Evolutionary conservation across 1,139 yeast genomes (phyloP), one percentile per base, ranked within the genome.

Genomic region (Debaryomyces robertsiae): DNA sequence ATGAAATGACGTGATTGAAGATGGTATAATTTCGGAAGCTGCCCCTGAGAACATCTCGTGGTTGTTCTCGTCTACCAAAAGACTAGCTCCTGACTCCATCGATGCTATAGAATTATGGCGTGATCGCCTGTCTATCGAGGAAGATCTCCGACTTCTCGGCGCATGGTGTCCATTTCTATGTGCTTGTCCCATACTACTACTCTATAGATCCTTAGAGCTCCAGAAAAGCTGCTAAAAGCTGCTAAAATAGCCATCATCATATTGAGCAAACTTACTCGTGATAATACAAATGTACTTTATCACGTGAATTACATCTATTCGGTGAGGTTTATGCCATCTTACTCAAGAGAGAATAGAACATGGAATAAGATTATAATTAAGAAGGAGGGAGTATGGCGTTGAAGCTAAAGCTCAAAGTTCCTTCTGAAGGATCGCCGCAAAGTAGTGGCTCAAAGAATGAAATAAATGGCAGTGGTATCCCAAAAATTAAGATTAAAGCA

Each of bases 41-140:
- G 95, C 96, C 30, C 98, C 98, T 4, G 95, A 84, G 63, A 78
- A 91, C 67, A 89, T 83, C 60, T 91, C 97, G 34, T 76, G 65
- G 47, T 67, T 77, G 50, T 77, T 77, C 16, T 71, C 80, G 40
- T 77, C 81, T 18, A 61, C 54, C 32, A 64, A 53, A 37, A 59
- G 62, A 35, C 61, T 52, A 3, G 46, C 39, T 9, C 63, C 47
- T 3, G 76, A 67, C 32, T 60, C 69, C 19, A 61, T 47, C 0
- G 81, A 75, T 1, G 67, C 51, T 11, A 73, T 59, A 1, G 82
- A 75, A 36, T 67, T 71, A 36, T 61, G 63, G 39, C 76, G 64
- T 2, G 67, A 55, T n/a, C 61, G 39, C 39, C 55, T 41, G 40
- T 69, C 50, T 38, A 60, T 65, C 35, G 64, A 46, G 10, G 69